Percentiles rank a stretch among this genome's conserved stretches.
These are phyloP conservation scores for Ustilago lituana DNA, from an alignment of 1,284 basidiomycete species.

Conservation along the genomic window DNA sequence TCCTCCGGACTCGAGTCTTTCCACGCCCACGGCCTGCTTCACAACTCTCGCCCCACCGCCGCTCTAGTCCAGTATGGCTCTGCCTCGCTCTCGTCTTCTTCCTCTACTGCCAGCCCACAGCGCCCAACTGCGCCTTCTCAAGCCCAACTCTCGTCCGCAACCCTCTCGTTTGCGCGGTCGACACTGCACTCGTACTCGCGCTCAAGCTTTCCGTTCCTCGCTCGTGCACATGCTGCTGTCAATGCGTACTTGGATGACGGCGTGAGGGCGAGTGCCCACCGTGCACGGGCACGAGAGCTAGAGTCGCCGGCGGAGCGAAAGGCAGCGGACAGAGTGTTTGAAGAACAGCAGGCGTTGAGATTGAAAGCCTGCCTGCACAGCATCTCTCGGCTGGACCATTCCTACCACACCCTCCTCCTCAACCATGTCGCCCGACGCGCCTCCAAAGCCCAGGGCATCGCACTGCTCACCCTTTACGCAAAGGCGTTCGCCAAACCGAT, in stretches of 20 bases:
- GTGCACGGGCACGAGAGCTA: background rate
- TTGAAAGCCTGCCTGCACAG: constrained; percentile 17
- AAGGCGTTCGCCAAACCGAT: constrained; percentile 45
- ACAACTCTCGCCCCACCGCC: constrained; percentile 10
- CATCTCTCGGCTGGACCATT: constrained; percentile 73
- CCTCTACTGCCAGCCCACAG: background rate
- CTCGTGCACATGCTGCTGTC: constrained; percentile 68
- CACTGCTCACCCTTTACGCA: constrained; percentile 86
- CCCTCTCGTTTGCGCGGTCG: constrained; percentile 74
- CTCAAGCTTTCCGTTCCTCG: constrained; percentile 79
- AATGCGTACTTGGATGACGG: constrained; percentile 13
- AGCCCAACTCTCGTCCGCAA: constrained; percentile 40
- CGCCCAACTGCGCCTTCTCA: constrained; percentile 28
- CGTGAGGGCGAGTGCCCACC: background rate
- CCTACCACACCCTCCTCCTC: constrained; percentile 85
- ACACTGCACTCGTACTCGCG: constrained; percentile 79
- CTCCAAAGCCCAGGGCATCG: constrained; percentile 89
- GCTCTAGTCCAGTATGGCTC: background rate
- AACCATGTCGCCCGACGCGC: constrained; percentile 89
- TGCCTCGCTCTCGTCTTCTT: background rate
- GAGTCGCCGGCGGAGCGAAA: background rate
- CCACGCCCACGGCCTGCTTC: constrained; percentile 80
- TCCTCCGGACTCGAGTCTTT: constrained; percentile 92
- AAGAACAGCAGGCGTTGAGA: background rate
- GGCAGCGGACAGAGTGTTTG: background rate